Percentiles rank a stretch among this genome's conserved stretches.
Evolutionary conservation across 2,329 filamentous ascomycete species (phyloP).

Genomic region (Trichoderma oligosporum): DNA sequence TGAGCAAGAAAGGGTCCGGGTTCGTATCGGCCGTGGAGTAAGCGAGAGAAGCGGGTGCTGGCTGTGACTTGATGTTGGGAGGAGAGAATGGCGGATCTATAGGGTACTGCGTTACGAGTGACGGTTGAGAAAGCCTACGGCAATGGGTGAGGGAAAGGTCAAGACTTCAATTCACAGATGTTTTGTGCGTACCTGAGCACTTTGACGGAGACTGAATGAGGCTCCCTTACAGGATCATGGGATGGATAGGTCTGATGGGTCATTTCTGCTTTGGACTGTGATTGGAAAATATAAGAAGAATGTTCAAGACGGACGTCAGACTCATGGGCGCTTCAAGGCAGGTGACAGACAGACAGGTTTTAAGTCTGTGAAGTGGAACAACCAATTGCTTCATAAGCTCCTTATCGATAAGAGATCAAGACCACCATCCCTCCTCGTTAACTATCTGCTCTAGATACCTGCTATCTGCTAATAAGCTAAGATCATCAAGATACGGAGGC

Average conservation of each 20-base stretch:
- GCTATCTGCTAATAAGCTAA: not conserved
- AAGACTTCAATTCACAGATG: not conserved
- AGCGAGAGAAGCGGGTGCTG: constrained; percentile 65
- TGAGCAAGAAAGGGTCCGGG: constrained; percentile 54
- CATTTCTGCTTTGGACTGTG: constrained; percentile 37
- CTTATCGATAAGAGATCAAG: constrained; percentile 19
- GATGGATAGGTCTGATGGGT: constrained; percentile 57
- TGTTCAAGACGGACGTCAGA: not conserved
- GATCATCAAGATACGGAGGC: not conserved
- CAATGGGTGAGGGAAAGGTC: not conserved
- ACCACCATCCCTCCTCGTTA: not conserved
- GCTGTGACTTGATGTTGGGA: constrained; percentile 41
- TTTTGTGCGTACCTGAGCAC: constrained; percentile 56
- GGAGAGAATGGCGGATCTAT: constrained; percentile 46
- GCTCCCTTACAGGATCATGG: constrained; percentile 63
- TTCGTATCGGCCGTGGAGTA: constrained; percentile 52
- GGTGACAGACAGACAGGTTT: too few species aligned
- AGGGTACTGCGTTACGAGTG: constrained; percentile 67
- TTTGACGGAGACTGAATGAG: constrained; percentile 75
- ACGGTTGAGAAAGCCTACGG: constrained; percentile 73
- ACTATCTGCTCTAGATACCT: not conserved
- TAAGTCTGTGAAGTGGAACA: not conserved
- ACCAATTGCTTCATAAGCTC: not conserved
- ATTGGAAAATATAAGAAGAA: not conserved
- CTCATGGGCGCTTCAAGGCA: too few species aligned